phyloP scores from a whole-genome alignment of 179 eudicot species.

The Kewa caespitosa region DNA sequence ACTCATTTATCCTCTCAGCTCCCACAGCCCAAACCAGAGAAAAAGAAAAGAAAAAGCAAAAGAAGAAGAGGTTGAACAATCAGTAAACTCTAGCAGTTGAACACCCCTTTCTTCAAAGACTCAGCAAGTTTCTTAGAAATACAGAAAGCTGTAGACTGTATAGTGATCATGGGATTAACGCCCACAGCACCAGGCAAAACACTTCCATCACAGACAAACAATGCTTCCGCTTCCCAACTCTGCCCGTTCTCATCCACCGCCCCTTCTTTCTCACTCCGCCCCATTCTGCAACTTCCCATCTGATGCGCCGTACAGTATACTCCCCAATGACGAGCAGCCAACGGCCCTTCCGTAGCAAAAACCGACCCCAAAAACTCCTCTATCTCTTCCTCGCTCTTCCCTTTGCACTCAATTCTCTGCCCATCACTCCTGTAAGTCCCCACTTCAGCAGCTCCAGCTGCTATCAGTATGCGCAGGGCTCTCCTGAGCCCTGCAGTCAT shows the following conservation, averaged over 20 bases:
- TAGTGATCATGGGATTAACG: conserved; percentile 82
- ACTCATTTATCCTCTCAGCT: background rate
- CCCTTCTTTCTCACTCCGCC: conserved; percentile 45
- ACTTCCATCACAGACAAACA: conserved; percentile 76
- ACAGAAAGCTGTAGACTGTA: conserved; percentile 71
- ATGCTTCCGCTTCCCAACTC: conserved; percentile 73
- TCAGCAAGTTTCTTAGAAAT: conserved; percentile 50
- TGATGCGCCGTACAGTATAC: conserved; percentile 67
- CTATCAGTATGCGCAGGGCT: conserved; percentile 55
- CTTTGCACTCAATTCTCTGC: conserved; percentile 54
- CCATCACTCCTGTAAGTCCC: conserved; percentile 81
- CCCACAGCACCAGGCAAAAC: conserved; percentile 69
- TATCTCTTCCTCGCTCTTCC: conserved; percentile 43
- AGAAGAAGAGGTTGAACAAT: background rate
- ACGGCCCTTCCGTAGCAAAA: conserved; percentile 45
- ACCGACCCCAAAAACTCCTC: conserved; percentile 57
- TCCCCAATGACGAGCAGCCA: conserved; percentile 39
- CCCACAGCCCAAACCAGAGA: background rate
- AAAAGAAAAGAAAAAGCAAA: background rate
- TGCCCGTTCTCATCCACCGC: conserved; percentile 72
- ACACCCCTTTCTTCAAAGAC: conserved; percentile 34
- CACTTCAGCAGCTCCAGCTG: conserved; percentile 80
- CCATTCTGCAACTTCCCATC: conserved; percentile 85
- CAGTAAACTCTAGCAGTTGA: conserved; percentile 7
- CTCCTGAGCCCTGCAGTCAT: conserved; percentile 46